phyloP scores from a whole-genome alignment of 2,329 filamentous ascomycete species.

The Rosellinia necatrix region DNA sequence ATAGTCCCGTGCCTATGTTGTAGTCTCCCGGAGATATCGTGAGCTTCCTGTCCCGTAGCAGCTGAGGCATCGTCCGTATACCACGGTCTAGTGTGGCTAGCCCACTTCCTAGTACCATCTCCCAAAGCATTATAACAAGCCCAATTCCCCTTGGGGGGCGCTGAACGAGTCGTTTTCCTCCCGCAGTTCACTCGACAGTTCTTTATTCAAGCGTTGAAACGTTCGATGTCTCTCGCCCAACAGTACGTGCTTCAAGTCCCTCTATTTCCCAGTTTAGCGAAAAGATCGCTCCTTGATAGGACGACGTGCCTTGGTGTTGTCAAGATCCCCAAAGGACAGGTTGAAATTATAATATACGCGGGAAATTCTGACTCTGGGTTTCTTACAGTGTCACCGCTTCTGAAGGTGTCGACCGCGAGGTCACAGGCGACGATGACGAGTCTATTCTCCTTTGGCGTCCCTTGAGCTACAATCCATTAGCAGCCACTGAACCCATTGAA shows the following conservation, averaged over 20 bases:
- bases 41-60: conserved; percentile 11
- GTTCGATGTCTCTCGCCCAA: conserved; percentile 49
- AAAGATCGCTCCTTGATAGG: not conserved
- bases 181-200: conserved; percentile 1
- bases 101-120: not conserved
- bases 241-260: conserved; percentile 30
- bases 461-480: conserved; percentile 39
- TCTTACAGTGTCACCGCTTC: conserved; percentile 42
- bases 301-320: too few species aligned
- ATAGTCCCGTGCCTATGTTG: conserved; percentile 11
- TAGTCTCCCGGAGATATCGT: not conserved
- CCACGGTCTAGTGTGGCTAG: not conserved
- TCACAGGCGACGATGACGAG: conserved; percentile 24
- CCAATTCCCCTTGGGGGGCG: not conserved
- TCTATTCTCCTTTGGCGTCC: conserved; percentile 34
- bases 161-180: not conserved
- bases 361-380: not conserved
- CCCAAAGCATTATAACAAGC: conserved; percentile 8
- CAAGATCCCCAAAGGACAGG: not conserved
- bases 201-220: not conserved
- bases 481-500: conserved; percentile 35
- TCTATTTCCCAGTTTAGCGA: not conserved
- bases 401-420: conserved; percentile 48
- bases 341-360: not conserved
- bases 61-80: not conserved